phyloP scores from a whole-genome alignment of 495 filamentous ascomycete species.

The Thozetella sp. region DNA sequence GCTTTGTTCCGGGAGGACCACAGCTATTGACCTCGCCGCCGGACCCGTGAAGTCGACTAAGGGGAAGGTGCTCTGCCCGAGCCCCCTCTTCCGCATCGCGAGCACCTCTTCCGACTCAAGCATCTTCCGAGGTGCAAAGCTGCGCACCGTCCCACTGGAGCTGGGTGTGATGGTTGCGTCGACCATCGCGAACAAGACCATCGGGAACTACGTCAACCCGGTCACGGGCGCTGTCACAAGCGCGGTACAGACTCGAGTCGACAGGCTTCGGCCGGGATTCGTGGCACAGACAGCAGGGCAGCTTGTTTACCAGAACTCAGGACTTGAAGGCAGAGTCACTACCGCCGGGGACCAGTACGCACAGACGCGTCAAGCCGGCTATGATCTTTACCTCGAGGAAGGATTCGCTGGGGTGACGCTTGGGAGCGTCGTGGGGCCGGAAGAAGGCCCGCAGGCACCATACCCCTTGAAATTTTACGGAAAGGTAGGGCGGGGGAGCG shows the following conservation, averaged over 20 bases:
- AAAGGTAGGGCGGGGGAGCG: conserved; percentile 34
- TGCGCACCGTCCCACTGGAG: conserved; percentile 66
- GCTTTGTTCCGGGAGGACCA: conserved; percentile 50
- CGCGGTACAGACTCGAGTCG: conserved; percentile 35
- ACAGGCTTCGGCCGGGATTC: conserved; percentile 44
- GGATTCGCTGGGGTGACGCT: conserved; percentile 14
- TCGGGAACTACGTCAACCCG: conserved; percentile 48
- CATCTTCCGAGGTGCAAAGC: conserved; percentile 62
- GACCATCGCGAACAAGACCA: conserved; percentile 49
- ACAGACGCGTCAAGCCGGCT: conserved; percentile 22
- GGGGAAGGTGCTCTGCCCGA: conserved; percentile 60
- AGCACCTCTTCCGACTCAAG: conserved; percentile 60
- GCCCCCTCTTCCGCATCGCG: conserved; percentile 65
- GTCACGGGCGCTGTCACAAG: conserved; percentile 44
- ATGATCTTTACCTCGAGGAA: conserved; percentile 15
- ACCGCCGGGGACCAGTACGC: conserved; percentile 16
- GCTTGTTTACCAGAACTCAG: conserved; percentile 40
- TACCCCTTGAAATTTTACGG: conserved; percentile 60
- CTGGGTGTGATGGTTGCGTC: conserved; percentile 60
- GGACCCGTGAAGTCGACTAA: conserved; percentile 6
- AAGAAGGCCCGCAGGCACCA: conserved; percentile 55
- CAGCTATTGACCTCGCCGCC: conserved; percentile 19
- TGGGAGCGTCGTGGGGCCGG: conserved; percentile 27
- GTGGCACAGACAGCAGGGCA: conserved; percentile 39
- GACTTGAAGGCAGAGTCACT: conserved; percentile 33